Percentiles rank a stretch among this genome's conserved stretches.
phyloP scores from a whole-genome alignment of 495 filamentous ascomycete species.

The Amniculicola lignicola region DNA sequence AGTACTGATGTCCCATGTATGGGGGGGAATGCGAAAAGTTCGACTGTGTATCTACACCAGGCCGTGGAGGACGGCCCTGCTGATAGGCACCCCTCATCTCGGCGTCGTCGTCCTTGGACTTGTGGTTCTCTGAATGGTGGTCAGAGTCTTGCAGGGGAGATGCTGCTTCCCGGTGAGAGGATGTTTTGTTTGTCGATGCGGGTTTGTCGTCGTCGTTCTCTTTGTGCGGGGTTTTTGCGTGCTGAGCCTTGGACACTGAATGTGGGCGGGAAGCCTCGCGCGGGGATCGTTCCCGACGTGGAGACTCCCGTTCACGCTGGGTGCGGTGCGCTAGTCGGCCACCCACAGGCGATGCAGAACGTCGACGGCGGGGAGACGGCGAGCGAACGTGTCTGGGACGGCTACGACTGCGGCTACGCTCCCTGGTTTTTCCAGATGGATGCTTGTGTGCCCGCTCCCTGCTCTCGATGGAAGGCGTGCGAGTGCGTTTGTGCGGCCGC shows the following conservation, averaged over 20 bases:
- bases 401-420: conserved; percentile 16
- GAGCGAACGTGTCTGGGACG: conserved; percentile 18
- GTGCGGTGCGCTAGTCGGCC: conserved; percentile 13
- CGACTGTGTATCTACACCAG: conserved; percentile 20
- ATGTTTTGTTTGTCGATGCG: conserved; percentile 12
- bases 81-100: conserved; percentile 33
- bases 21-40: conserved; percentile 36
- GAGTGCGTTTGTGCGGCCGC: conserved; percentile 15
- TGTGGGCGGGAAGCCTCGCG: conserved; percentile 11
- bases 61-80: conserved; percentile 22
- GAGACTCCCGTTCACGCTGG: conserved; percentile 8
- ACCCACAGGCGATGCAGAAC: conserved; percentile 18
- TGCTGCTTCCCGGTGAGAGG: conserved; percentile 9
- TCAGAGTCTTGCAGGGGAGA: conserved; percentile 19
- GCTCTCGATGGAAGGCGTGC: conserved; percentile 25
- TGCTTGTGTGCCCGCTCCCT: conserved; percentile 23
- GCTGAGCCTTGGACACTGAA: conserved; percentile 4
- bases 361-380: conserved; percentile 22
- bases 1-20: conserved; percentile 33
- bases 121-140: conserved; percentile 20
- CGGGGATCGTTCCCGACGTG: conserved; percentile 14
- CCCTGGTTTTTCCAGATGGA: conserved; percentile 4
- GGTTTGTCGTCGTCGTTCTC: conserved; percentile 19
- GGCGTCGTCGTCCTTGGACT: conserved; percentile 12
- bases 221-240: conserved; percentile 11